Conservation (phyloP, 768 basidiomycete genomes). For the Hypsizygus marmoreus region DNA sequence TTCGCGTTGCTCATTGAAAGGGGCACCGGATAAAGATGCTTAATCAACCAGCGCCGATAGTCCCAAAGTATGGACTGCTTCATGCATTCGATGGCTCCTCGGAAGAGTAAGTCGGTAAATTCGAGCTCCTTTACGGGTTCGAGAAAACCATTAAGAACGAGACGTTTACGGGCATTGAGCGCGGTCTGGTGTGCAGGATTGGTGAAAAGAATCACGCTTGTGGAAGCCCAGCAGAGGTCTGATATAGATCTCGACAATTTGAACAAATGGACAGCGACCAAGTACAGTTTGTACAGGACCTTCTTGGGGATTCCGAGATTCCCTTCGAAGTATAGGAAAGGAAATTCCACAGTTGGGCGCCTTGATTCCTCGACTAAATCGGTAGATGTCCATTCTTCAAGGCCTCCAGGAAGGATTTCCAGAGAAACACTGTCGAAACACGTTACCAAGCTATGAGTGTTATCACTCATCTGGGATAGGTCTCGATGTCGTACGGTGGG, state of each 20-base stretch:
- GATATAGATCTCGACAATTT: slow-evolving; percentile 23
- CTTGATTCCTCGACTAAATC: slow-evolving; percentile 18
- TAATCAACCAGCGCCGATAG: slow-evolving; percentile 68
- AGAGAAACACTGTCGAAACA: slow-evolving; percentile 43
- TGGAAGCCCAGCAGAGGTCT: slow-evolving; percentile 27
- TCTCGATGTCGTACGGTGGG: slow-evolving; percentile 23
- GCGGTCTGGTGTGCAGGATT: slow-evolving; percentile 75
- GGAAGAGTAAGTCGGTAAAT: slow-evolving; percentile 46
- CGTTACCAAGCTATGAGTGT: background rate
- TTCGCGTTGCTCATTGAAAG: slow-evolving; percentile 1
- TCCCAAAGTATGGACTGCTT: slow-evolving; percentile 74
- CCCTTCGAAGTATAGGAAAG: slow-evolving; percentile 58
- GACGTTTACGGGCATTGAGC: slow-evolving; percentile 58
- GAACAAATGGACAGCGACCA: slow-evolving; percentile 42
- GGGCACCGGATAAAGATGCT: slow-evolving; percentile 27
- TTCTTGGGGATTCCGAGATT: slow-evolving; percentile 70
- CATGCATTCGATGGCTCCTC: slow-evolving; percentile 53
- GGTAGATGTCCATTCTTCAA: slow-evolving; percentile 43
- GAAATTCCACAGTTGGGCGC: slow-evolving; percentile 33
- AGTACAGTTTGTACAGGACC: slow-evolving; percentile 52
- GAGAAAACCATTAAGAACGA: slow-evolving; percentile 41
- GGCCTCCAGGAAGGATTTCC: slow-evolving; percentile 64
- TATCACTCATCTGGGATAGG: background rate
- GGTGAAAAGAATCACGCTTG: slow-evolving; percentile 56
- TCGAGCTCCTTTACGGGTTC: slow-evolving; percentile 48